A percentile compares a stretch with the other conserved stretches of the same genome.
These are phyloP conservation scores for Echites panduratus DNA, from an alignment of 257 asterid species.

Conservation along the genomic window DNA sequence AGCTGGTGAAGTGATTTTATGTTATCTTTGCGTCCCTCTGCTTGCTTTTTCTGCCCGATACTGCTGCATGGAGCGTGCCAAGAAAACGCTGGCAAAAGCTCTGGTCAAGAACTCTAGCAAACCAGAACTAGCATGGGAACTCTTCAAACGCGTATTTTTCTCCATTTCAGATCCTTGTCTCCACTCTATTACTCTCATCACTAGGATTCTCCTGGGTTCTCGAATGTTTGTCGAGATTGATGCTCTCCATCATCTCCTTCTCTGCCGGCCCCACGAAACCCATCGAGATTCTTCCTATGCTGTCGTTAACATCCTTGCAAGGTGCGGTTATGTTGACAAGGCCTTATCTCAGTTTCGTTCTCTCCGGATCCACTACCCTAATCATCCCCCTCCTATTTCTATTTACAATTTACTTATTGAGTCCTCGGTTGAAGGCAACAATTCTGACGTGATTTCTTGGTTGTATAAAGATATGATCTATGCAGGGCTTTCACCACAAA, in stretches of 20 bases:
- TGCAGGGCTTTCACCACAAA: slow-evolving; percentile 55
- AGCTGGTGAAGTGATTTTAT: background rate
- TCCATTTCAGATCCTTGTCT: slow-evolving; percentile 17
- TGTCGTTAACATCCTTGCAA: slow-evolving; percentile 44
- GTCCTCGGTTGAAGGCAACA: slow-evolving; percentile 27
- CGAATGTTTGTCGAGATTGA: slow-evolving; percentile 58
- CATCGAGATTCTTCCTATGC: slow-evolving; percentile 31
- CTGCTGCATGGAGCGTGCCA: slow-evolving; percentile 30
- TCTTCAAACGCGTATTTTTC: slow-evolving; percentile 52
- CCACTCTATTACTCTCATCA: slow-evolving; percentile 41
- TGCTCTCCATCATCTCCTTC: slow-evolving; percentile 54
- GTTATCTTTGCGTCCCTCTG: background rate
- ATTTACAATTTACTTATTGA: slow-evolving; percentile 63
- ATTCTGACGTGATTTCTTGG: slow-evolving; percentile 38
- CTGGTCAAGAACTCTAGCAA: slow-evolving; percentile 44
- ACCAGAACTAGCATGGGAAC: slow-evolving; percentile 70
- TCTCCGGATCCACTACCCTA: slow-evolving; percentile 42
- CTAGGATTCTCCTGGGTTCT: slow-evolving; percentile 60
- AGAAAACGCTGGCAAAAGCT: slow-evolving; percentile 39
- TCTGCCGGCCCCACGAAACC: slow-evolving; percentile 18
- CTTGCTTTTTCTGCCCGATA: background rate
- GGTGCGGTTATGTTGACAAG: slow-evolving; percentile 33
- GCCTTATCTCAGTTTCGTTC: slow-evolving; percentile 64
- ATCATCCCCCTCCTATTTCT: slow-evolving; percentile 39
- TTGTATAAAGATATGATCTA: slow-evolving; percentile 59